Evolutionary conservation across 148 eudicot species (phyloP).

Genomic region (Silene conica): DNA sequence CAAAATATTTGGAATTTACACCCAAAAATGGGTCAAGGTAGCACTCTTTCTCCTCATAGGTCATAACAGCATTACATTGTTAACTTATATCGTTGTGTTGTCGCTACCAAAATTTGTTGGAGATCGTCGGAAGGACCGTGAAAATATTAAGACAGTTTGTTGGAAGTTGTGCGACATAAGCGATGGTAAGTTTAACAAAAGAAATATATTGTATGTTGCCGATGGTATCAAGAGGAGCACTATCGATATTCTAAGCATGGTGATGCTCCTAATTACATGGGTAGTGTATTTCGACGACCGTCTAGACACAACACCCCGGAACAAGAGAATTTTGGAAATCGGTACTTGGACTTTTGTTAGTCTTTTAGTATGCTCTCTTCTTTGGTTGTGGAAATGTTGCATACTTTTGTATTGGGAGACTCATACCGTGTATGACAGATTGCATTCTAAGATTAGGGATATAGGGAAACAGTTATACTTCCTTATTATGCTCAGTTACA

Average conservation of each 20-base stretch:
- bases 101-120: background rate
- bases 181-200: too few relatives aligned
- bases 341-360: constrained; percentile 10
- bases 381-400: too few relatives aligned
- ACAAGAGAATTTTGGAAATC: background rate
- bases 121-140: background rate
- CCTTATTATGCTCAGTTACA: too few relatives aligned
- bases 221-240: constrained; percentile 9
- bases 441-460: too few relatives aligned
- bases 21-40: constrained; percentile 11
- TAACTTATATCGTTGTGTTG: background rate
- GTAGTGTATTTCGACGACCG: constrained; percentile 6
- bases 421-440: too few relatives aligned
- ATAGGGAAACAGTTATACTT: too few relatives aligned
- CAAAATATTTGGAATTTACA: background rate
- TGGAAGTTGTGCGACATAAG: too few relatives aligned
- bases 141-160: background rate
- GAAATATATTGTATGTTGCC: constrained; percentile 6
- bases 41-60: background rate
- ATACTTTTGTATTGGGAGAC: too few relatives aligned
- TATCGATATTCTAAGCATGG: background rate
- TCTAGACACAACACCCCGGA: background rate
- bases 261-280: constrained; percentile 17
- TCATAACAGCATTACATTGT: background rate
- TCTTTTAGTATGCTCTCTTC: constrained; percentile 10